These are phyloP conservation scores for Pyrus betulifolia DNA, from an alignment of 306 rosid species.

Conservation along the genomic window DNA sequence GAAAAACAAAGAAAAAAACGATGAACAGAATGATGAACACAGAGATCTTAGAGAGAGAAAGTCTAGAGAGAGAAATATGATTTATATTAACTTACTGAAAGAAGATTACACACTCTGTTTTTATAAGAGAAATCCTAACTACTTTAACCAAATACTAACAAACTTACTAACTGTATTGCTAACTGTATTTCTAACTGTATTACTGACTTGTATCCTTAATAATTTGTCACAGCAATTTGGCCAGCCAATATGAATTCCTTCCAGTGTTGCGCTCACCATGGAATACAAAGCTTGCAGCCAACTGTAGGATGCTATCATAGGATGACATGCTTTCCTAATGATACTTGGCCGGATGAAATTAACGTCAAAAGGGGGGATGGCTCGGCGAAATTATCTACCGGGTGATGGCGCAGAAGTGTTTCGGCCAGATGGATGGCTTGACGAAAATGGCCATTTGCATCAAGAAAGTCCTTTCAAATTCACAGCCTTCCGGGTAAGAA, in stretches of 20 bases:
- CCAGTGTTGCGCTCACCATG: neutral
- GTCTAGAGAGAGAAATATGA: too few species aligned
- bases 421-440: slow-evolving; percentile 27
- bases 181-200: too few species aligned
- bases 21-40: too few species aligned
- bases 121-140: too few species aligned
- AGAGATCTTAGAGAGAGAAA: too few species aligned
- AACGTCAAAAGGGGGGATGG: slow-evolving; percentile 22
- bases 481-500: slow-evolving; percentile 26
- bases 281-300: neutral
- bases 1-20: too few species aligned
- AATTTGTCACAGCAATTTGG: neutral
- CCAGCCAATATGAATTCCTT: neutral
- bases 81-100: too few species aligned
- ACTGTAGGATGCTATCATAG: neutral
- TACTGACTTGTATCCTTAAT: too few species aligned
- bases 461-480: slow-evolving; percentile 27
- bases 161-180: too few species aligned
- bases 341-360: slow-evolving; percentile 21
- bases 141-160: too few species aligned
- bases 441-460: slow-evolving; percentile 16
- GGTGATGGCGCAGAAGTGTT: slow-evolving; percentile 29
- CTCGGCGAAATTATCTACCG: slow-evolving; percentile 22
- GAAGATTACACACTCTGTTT: too few species aligned
- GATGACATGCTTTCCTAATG: neutral